Percentiles rank a stretch among this genome's conserved stretches.
phyloP scores from a whole-genome alignment of 257 asterid genomes.

The Voacanga thouarsii region DNA sequence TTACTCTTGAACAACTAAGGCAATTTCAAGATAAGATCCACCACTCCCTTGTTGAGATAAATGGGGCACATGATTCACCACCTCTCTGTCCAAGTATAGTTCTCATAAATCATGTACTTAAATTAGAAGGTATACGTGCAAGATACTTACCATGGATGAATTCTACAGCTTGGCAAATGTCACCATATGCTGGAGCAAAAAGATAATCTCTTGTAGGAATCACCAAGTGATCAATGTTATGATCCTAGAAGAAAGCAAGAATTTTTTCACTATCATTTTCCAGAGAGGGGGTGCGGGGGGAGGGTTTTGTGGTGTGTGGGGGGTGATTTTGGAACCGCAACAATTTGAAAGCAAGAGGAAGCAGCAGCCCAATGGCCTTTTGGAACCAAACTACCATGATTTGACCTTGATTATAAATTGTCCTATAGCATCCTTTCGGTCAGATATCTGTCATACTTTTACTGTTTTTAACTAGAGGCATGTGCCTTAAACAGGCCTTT shows the following conservation, averaged over 20 bases:
- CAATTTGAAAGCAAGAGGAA: background rate
- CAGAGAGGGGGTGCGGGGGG: background rate
- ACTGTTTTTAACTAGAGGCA: background rate
- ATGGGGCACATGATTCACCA: background rate
- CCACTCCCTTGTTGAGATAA: background rate
- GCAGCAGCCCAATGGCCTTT: background rate
- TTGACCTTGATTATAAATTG: background rate
- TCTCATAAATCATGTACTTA: background rate
- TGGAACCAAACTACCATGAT: background rate
- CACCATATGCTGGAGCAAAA: conserved; percentile 75
- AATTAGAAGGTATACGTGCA: background rate
- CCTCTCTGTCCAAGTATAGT: background rate
- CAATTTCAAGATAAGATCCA: background rate
- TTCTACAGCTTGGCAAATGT: conserved; percentile 77
- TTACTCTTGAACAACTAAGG: background rate
- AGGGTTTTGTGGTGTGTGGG: background rate
- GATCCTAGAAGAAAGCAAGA: conserved; percentile 39
- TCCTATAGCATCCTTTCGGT: background rate
- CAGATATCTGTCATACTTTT: background rate
- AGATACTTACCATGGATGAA: conserved; percentile 64
- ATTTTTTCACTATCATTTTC: background rate
- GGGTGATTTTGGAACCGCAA: background rate
- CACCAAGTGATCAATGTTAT: conserved; percentile 71
- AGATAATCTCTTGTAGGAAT: conserved; percentile 96
- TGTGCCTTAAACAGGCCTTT: too few relatives aligned